Conservation (phyloP, 2,329 filamentous ascomycete genomes). For the Lomentospora prolificans region DNA sequence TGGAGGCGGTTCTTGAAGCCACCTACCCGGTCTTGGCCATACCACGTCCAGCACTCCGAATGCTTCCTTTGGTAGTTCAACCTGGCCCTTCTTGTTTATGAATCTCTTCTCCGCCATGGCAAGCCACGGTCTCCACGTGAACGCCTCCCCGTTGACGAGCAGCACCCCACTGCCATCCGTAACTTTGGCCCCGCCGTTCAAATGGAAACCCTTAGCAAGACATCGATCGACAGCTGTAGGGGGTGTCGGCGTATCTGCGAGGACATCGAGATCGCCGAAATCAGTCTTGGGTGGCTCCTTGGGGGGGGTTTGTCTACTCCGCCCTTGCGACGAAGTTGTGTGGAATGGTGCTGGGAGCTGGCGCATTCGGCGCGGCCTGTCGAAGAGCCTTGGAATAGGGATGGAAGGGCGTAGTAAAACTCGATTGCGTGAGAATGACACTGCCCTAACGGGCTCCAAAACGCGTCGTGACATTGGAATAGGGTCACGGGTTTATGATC, state of each 20-base stretch:
- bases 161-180: slow-evolving; percentile 61
- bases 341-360: neutral
- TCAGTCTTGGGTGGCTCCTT: slow-evolving; percentile 39
- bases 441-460: neutral
- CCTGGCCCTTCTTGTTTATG: slow-evolving; percentile 69
- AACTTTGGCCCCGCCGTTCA: slow-evolving; percentile 72
- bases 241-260: slow-evolving; percentile 64
- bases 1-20: neutral
- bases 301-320: neutral
- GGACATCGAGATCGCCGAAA: slow-evolving; percentile 67
- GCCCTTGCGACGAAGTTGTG: neutral
- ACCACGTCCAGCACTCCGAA: slow-evolving; percentile 70
- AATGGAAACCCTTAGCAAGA: slow-evolving; percentile 70
- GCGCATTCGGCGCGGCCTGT: neutral
- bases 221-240: slow-evolving; percentile 79
- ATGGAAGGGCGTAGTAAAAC: neutral
- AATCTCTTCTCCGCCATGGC: slow-evolving; percentile 36
- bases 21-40: slow-evolving; percentile 79
- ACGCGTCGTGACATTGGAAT: neutral
- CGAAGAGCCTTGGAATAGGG: neutral
- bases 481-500: no score
- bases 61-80: slow-evolving; percentile 59
- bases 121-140: slow-evolving; percentile 79
- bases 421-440: neutral
- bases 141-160: slow-evolving; percentile 78